These are phyloP conservation scores for Galerina sulciceps DNA, from an alignment of 768 basidiomycete genomes.

Conservation along the genomic window DNA sequence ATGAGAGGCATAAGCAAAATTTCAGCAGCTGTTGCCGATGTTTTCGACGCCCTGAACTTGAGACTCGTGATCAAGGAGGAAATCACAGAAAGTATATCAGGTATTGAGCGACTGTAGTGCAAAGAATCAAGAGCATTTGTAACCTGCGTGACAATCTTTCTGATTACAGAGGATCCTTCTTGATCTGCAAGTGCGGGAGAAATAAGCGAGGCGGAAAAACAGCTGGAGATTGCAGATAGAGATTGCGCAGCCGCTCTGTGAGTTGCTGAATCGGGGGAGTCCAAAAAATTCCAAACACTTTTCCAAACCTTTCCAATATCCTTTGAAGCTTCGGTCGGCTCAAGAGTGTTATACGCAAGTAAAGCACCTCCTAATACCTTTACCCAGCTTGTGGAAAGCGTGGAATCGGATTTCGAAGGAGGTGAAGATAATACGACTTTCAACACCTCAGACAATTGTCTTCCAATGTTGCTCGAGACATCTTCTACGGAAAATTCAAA, in stretches of 20 bases:
- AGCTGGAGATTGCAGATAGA: slow-evolving; percentile 66
- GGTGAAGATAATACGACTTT: slow-evolving; percentile 69
- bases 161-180: slow-evolving; percentile 57
- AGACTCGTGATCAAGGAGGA: slow-evolving; percentile 72
- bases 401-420: slow-evolving; percentile 70
- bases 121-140: slow-evolving; percentile 74
- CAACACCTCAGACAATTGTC: slow-evolving; percentile 66
- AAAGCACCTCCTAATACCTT: slow-evolving; percentile 75
- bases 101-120: slow-evolving; percentile 73
- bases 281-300: slow-evolving; percentile 76
- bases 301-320: slow-evolving; percentile 76
- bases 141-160: slow-evolving; percentile 64
- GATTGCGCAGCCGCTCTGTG: slow-evolving; percentile 69
- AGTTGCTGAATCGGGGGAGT: slow-evolving; percentile 62
- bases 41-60: slow-evolving; percentile 47
- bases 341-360: slow-evolving; percentile 59
- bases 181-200: slow-evolving; percentile 51
- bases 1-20: slow-evolving; percentile 71
- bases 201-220: slow-evolving; percentile 71
- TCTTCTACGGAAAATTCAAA: slow-evolving; percentile 61
- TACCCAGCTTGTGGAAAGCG: slow-evolving; percentile 79
- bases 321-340: slow-evolving; percentile 51
- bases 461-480: slow-evolving; percentile 48
- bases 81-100: slow-evolving; percentile 77
- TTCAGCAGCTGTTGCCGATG: slow-evolving; percentile 65